Percentiles rank a stretch among this genome's conserved stretches.
Evolutionary conservation across 495 filamentous ascomycete species (phyloP).

Genomic region (Aspergillus mulundensis): DNA sequence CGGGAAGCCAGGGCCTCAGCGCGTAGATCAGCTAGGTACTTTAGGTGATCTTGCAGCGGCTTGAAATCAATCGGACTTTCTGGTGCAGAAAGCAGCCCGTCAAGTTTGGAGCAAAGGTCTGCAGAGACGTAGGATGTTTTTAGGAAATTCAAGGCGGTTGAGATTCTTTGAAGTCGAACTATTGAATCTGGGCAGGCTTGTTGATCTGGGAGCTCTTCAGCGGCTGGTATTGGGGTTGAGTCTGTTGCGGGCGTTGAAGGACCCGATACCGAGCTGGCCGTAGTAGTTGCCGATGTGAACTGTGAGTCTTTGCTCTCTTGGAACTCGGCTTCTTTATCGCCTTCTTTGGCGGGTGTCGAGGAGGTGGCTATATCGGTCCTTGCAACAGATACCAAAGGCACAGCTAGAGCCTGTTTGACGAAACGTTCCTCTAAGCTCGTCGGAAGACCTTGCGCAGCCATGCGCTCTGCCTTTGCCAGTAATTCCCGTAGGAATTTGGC

Average conservation of each 20-base stretch:
- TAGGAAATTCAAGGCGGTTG: conserved; percentile 73
- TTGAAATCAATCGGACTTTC: conserved; percentile 60
- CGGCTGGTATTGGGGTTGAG: conserved; percentile 18
- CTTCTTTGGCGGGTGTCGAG: conserved; percentile 2
- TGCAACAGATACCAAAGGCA: conserved; percentile 64
- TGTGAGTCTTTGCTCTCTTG: conserved; percentile 31
- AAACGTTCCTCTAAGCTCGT: conserved; percentile 83
- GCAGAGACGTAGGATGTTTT: conserved; percentile 64
- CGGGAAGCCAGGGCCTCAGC: conserved; percentile 65
- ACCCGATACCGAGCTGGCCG: conserved; percentile 30
- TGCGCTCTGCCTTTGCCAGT: conserved; percentile 64
- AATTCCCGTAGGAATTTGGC: conserved; percentile 65
- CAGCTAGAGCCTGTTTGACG: conserved; percentile 67
- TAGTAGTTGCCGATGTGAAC: conserved; percentile 27
- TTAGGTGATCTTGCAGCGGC: conserved; percentile 63
- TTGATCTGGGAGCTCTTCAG: conserved; percentile 28
- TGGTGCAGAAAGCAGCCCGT: conserved; percentile 41
- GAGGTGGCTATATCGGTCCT: conserved; percentile 34
- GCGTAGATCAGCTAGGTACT: conserved; percentile 58
- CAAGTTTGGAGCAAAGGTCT: conserved; percentile 45
- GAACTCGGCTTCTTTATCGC: conserved; percentile 26
- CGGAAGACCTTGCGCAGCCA: conserved; percentile 63
- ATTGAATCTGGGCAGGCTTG: conserved; percentile 44
- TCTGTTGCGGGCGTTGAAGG: conserved; percentile 41
- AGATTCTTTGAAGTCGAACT: conserved; percentile 62